phyloP scores from a whole-genome alignment of 2,329 filamentous ascomycete species.

The Colletotrichum liriopes region DNA sequence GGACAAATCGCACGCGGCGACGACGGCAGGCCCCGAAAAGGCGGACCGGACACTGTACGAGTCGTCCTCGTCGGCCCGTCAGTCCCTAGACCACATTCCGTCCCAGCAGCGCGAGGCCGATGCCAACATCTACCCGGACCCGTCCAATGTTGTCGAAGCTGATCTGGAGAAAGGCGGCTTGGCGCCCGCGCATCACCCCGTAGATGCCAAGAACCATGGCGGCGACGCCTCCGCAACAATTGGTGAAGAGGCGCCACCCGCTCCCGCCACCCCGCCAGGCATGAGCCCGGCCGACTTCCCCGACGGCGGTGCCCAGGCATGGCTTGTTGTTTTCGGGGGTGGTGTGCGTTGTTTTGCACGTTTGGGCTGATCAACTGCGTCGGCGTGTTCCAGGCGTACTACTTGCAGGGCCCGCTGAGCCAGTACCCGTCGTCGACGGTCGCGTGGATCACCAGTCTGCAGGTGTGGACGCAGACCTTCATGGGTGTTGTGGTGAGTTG shows the following conservation, averaged over 20 bases:
- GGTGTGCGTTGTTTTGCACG: slow-evolving; percentile 60
- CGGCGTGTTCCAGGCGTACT: slow-evolving; percentile 74
- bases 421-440: slow-evolving; percentile 66
- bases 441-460: slow-evolving; percentile 73
- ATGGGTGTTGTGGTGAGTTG: slow-evolving; percentile 62
- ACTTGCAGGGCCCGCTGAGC: slow-evolving; percentile 63
- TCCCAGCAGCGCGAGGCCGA: slow-evolving; percentile 53
- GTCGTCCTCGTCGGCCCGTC: slow-evolving; percentile 30
- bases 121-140: slow-evolving; percentile 53
- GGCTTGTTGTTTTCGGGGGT: slow-evolving; percentile 68
- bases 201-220: slow-evolving; percentile 42
- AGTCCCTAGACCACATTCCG: slow-evolving; percentile 49
- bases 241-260: slow-evolving; percentile 29
- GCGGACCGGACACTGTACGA: slow-evolving; percentile 43
- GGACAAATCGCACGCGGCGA: slow-evolving; percentile 30
- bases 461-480: slow-evolving; percentile 65
- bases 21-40: slow-evolving; percentile 32
- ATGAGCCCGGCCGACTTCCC: slow-evolving; percentile 68
- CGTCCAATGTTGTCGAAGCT: slow-evolving; percentile 48
- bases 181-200: slow-evolving; percentile 29
- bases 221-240: neutral
- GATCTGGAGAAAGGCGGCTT: slow-evolving; percentile 54
- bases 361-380: slow-evolving; percentile 62
- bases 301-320: slow-evolving; percentile 71
- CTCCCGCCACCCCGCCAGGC: slow-evolving; percentile 25